Conservation (phyloP, 805 yeast species). For the Starmera dryadoides region DNA sequence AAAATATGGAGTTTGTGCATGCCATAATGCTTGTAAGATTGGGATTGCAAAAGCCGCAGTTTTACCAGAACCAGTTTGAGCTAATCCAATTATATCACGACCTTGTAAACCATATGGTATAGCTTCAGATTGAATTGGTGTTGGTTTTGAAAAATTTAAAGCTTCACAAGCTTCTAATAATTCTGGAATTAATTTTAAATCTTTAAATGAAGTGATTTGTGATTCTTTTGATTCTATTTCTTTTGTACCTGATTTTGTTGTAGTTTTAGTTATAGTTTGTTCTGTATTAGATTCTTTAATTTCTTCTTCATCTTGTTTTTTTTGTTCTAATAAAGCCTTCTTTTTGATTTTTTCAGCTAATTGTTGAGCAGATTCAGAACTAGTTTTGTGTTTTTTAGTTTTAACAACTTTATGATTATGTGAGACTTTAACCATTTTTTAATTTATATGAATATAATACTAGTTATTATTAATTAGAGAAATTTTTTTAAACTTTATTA, state of each 20-base stretch:
- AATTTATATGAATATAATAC: neutral
- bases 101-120: constrained; percentile 89
- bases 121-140: constrained; percentile 89
- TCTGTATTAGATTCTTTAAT: constrained; percentile 8
- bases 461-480: neutral
- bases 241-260: constrained; percentile 7
- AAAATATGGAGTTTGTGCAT: constrained; percentile 80
- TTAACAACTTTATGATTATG: constrained; percentile 3
- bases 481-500: constrained; percentile 17
- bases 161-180: constrained; percentile 71
- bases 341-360: constrained; percentile 51
- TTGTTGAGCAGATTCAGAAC: constrained; percentile 34
- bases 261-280: constrained; percentile 13
- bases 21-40: constrained; percentile 83
- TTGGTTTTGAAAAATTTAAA: constrained; percentile 73
- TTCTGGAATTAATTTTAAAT: constrained; percentile 66
- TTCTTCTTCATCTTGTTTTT: constrained; percentile 4
- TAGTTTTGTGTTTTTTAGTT: constrained; percentile 22
- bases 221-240: constrained; percentile 8
- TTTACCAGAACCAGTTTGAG: constrained; percentile 97
- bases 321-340: constrained; percentile 26
- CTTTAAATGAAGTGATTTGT: constrained; percentile 36
- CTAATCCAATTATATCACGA: constrained; percentile 89
- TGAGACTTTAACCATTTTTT: neutral
- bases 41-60: constrained; percentile 99